Evolutionary conservation across 768 basidiomycete genomes (phyloP).

Genomic region (Psilocybe azurescens): DNA sequence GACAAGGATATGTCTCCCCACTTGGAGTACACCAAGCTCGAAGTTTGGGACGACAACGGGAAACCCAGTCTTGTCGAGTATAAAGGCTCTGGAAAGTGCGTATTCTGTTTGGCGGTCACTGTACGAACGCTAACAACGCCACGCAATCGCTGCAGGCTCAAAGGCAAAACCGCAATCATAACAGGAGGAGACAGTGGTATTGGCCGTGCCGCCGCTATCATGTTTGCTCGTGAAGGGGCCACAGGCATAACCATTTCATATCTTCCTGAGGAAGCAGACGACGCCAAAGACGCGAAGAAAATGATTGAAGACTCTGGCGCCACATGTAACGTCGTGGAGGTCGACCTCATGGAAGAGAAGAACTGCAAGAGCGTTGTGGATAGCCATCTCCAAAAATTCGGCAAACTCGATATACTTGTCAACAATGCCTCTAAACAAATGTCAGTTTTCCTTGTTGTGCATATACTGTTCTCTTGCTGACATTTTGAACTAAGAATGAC

Average conservation of each 20-base stretch:
- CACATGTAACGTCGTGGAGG: slow-evolving; percentile 38
- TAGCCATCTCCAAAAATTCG: slow-evolving; percentile 49
- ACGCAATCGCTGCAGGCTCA: slow-evolving; percentile 23
- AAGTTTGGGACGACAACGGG: slow-evolving; percentile 55
- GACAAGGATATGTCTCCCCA: slow-evolving; percentile 53
- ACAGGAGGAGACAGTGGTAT: slow-evolving; percentile 54
- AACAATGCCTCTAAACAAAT: slow-evolving; percentile 63
- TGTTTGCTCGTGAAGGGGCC: slow-evolving; percentile 57
- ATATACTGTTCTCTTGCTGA: not conserved
- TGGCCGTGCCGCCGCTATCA: slow-evolving; percentile 52
- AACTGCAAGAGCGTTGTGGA: slow-evolving; percentile 51
- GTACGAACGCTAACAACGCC: not conserved
- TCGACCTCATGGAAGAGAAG: slow-evolving; percentile 47
- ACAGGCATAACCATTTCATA: slow-evolving; percentile 57
- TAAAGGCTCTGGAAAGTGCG: slow-evolving; percentile 50
- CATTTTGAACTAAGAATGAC: slow-evolving; percentile 35
- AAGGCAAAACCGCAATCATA: slow-evolving; percentile 40
- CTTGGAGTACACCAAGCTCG: slow-evolving; percentile 46
- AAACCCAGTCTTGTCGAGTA: slow-evolving; percentile 58
- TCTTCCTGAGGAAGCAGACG: slow-evolving; percentile 59
- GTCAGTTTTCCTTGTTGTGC: slow-evolving; percentile 20
- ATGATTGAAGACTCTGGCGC: slow-evolving; percentile 48
- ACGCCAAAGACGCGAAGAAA: slow-evolving; percentile 55
- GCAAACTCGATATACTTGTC: slow-evolving; percentile 58
- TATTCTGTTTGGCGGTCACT: not conserved